Evolutionary conservation across 2,329 filamentous ascomycete genomes (phyloP), one percentile per base, ranked within the genome.

Genomic region (Pseudocercospora vitis): DNA sequence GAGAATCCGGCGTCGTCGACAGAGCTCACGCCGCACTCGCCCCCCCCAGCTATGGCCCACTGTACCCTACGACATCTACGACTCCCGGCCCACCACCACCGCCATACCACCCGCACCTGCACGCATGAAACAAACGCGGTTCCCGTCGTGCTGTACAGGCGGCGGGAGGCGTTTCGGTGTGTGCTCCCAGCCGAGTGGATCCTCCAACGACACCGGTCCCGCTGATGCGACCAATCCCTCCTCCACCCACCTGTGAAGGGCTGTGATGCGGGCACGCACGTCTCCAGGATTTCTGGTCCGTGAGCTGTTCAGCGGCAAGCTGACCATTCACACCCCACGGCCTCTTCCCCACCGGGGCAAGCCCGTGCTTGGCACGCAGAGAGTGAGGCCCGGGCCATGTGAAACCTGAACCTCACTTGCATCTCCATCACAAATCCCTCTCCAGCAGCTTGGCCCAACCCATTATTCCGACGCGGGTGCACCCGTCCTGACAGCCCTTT

Each of bases 1-100:
- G 12, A 3, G 16, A 37, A 37, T n/a, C 33, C n/a, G 19, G 16
- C 33, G 16, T 18, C n/a, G n/a, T 37, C 14, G 6, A 11, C 37
- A 19, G 21, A 19, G 16, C 7, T 40, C 40, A 48, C 44, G 19
- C 46, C 44, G 40, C 40, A 35, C 23, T 32, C 39, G 48, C 49
- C 48, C 19, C 42, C 28, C 21, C 45, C 47, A 55, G 48, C 53
- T 55, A 51, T 47, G 52, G 52, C 52, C 52, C 46, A 44, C 39
- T 12, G 21, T 18, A 29, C 9, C 19, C 19, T 37, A 24, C n/a
- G n/a, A n/a, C n/a, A n/a, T n/a, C n/a, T n/a, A n/a, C n/a, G n/a
- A n/a, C n/a, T n/a, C n/a, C n/a, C n/a, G n/a, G n/a, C n/a, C n/a
- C n/a, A n/a, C n/a, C n/a, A n/a, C n/a, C n/a, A n/a, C n/a, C n/a